A percentile compares a stretch with the other conserved stretches of the same genome.
Evolutionary conservation across 164 flowering plant species (phyloP).

Genomic region (Aristolochia contorta): DNA sequence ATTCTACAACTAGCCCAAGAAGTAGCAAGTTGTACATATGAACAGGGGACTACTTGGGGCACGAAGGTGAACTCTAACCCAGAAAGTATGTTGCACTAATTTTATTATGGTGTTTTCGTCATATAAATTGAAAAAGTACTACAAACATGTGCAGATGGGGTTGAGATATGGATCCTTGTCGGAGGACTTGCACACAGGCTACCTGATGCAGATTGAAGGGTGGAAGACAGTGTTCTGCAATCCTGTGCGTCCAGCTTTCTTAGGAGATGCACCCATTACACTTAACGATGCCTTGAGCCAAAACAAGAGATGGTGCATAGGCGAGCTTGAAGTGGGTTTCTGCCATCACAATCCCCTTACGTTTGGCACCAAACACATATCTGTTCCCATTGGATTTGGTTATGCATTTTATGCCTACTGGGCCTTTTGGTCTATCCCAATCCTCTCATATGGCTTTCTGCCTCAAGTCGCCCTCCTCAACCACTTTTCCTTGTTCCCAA

Average conservation of each 20-base stretch:
- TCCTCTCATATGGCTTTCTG: slow-evolving; percentile 41
- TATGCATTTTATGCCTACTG: slow-evolving; percentile 27
- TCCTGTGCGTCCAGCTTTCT: slow-evolving; percentile 58
- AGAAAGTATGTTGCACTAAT: no score
- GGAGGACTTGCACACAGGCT: slow-evolving; percentile 73
- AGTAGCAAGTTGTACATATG: slow-evolving; percentile 4
- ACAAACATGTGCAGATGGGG: slow-evolving; percentile 33
- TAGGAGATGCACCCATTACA: slow-evolving; percentile 45
- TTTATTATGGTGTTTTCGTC: no score
- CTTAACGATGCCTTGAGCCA: slow-evolving; percentile 45
- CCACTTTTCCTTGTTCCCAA: slow-evolving; percentile 39
- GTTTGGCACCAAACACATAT: slow-evolving; percentile 31
- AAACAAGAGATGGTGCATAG: slow-evolving; percentile 52
- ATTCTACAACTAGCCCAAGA: slow-evolving; percentile 2
- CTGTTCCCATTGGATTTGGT: slow-evolving; percentile 2
- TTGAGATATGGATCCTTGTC: slow-evolving; percentile 63
- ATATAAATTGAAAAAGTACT: no score
- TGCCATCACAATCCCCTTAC: slow-evolving; percentile 33
- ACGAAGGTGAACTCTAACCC: background rate
- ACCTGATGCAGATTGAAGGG: slow-evolving; percentile 54
- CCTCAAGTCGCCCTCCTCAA: slow-evolving; percentile 56
- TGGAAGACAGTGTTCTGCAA: slow-evolving; percentile 59
- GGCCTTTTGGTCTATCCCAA: slow-evolving; percentile 43
- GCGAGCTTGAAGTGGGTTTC: slow-evolving; percentile 42
- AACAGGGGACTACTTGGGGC: slow-evolving; percentile 7